Conservation (phyloP, 1,139 yeast species). For the Hansenula sp. region DNA sequence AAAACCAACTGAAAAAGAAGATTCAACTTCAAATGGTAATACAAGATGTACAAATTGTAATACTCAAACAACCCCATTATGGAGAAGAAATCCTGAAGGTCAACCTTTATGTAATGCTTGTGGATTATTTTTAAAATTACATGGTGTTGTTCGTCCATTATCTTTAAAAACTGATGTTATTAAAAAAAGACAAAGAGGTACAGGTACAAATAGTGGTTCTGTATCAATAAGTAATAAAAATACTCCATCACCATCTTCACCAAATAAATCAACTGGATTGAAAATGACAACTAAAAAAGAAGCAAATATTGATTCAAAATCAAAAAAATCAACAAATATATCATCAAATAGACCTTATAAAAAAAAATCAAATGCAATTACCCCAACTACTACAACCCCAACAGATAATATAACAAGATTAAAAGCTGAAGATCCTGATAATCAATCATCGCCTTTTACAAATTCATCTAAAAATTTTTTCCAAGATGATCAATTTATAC, state of each 20-base stretch:
- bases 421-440: too few relatives aligned
- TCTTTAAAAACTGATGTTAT: conserved; percentile 90
- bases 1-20: conserved; percentile 6
- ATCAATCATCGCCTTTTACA: neutral
- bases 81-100: conserved; percentile 93
- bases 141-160: conserved; percentile 90
- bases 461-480: neutral
- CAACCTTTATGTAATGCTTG: conserved; percentile 95
- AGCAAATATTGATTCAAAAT: neutral
- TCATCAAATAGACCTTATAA: neutral
- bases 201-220: conserved; percentile 4
- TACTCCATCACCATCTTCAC: conserved; percentile 4
- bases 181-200: conserved; percentile 59
- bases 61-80: conserved; percentile 89
- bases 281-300: neutral
- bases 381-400: neutral
- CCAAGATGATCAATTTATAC: conserved; percentile 1
- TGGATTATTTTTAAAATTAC: conserved; percentile 84
- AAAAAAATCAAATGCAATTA: conserved; percentile 2
- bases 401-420: too few relatives aligned
- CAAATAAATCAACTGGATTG: conserved; percentile 1
- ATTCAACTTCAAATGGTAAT: conserved; percentile 14
- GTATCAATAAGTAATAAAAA: neutral
- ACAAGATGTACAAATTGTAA: conserved; percentile 76
- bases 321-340: too few relatives aligned